Evolutionary conservation across 129 eudicot genomes (phyloP), one percentile per base, ranked within the genome.

Genomic region (Centrapalus pauciflorus): DNA sequence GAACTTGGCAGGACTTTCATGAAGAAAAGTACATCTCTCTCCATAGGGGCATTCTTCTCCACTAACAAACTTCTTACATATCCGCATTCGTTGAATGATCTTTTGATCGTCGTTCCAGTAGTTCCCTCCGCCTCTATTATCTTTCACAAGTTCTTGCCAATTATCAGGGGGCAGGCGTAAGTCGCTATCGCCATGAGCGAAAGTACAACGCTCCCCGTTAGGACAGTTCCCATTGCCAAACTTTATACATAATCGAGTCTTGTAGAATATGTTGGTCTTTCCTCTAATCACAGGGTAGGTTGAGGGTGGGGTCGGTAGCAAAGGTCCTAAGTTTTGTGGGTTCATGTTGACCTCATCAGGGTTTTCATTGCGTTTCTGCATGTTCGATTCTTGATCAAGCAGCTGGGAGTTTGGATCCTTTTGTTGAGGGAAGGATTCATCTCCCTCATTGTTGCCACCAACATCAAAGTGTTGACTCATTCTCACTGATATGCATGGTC

Each of bases 41-140:
- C 87, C 90, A 73, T 81, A 83, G 0, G 81, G 83, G 66, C 90
- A 87, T 51, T 81, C 90, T 24, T 83, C 87, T n/a, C n/a, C n/a
- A n/a, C n/a, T n/a, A n/a, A n/a, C n/a, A n/a, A n/a, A n/a, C n/a
- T n/a, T n/a, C n/a, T n/a, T n/a, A n/a, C n/a, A n/a, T n/a, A n/a
- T n/a, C n/a, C n/a, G n/a, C n/a, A n/a, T n/a, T n/a, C n/a, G n/a
- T n/a, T n/a, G n/a, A n/a, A n/a, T n/a, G n/a, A n/a, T n/a, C n/a
- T n/a, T n/a, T n/a, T n/a, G n/a, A n/a, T n/a, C n/a, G n/a, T n/a
- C n/a, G n/a, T n/a, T n/a, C n/a, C n/a, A n/a, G n/a, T n/a, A n/a
- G n/a, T n/a, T n/a, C n/a, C n/a, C n/a, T n/a, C n/a, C n/a, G n/a
- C n/a, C n/a, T n/a, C n/a, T n/a, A 24, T 87, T 87, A 57, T 83